A percentile compares a stretch with the other conserved stretches of the same genome.
These are phyloP conservation scores for Aspergillus vadensis DNA, from an alignment of 2,329 filamentous ascomycete species.

Conservation along the genomic window DNA sequence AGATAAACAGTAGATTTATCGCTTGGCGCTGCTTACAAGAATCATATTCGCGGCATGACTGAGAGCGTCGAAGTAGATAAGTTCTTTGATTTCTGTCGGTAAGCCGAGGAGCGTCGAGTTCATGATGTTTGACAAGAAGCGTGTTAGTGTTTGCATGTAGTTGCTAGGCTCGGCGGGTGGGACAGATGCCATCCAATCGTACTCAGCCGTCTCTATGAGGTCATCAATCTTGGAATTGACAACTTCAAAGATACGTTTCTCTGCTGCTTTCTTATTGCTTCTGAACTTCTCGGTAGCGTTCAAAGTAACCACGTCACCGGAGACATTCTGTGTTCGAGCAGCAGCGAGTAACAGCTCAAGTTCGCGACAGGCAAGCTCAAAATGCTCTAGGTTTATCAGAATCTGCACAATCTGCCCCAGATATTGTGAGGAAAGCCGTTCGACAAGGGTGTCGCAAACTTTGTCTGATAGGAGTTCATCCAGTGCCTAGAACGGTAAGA, in stretches of 20 bases:
- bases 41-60: slow-evolving; percentile 88
- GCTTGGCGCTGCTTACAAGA: slow-evolving; percentile 55
- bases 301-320: slow-evolving; percentile 76
- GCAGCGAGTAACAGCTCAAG: slow-evolving; percentile 83
- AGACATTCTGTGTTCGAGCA: slow-evolving; percentile 76
- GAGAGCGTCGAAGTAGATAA: slow-evolving; percentile 96
- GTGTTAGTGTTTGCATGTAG: slow-evolving; percentile 93
- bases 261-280: slow-evolving; percentile 89
- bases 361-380: slow-evolving; percentile 88
- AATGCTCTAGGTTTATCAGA: slow-evolving; percentile 94
- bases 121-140: slow-evolving; percentile 95
- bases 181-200: slow-evolving; percentile 75
- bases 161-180: slow-evolving; percentile 74
- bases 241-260: slow-evolving; percentile 96
- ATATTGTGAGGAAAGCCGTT: slow-evolving; percentile 87
- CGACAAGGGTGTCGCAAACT: slow-evolving; percentile 86
- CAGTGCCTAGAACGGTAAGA: slow-evolving; percentile 62
- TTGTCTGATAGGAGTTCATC: slow-evolving; percentile 92
- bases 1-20: neutral
- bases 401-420: slow-evolving; percentile 98
- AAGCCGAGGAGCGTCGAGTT: slow-evolving; percentile 87
- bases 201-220: slow-evolving; percentile 93
- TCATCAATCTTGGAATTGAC: slow-evolving; percentile 99
- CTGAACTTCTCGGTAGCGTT: slow-evolving; percentile 84
- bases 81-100: slow-evolving; percentile 93